These are phyloP conservation scores for Schrenkiella parvula DNA, from an alignment of 345 rosid genomes.

Conservation along the genomic window DNA sequence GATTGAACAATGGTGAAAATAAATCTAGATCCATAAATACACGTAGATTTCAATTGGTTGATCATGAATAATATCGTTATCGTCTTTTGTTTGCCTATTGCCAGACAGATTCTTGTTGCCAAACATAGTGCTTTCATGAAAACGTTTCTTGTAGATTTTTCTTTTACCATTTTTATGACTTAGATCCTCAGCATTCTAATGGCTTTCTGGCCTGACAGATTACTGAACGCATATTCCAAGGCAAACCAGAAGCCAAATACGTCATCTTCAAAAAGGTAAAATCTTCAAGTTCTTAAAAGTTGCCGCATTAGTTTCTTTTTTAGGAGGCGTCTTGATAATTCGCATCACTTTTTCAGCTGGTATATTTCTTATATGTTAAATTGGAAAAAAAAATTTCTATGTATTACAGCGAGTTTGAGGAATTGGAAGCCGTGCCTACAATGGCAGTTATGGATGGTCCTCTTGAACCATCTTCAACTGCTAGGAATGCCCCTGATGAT, in stretches of 20 bases:
- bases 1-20: neutral
- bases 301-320: neutral
- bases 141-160: neutral
- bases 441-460: conserved; percentile 93
- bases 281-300: neutral
- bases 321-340: neutral
- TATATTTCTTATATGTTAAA: neutral
- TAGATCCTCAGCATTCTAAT: neutral
- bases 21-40: neutral
- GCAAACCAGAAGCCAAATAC: conserved; percentile 73
- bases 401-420: conserved; percentile 81
- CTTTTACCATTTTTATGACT: neutral
- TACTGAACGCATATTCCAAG: conserved; percentile 82
- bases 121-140: neutral
- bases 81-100: neutral
- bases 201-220: conserved; percentile 43
- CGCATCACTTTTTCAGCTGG: neutral
- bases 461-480: conserved; percentile 67
- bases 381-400: neutral
- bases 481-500: conserved; percentile 64
- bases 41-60: neutral
- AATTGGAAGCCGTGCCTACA: conserved; percentile 82
- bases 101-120: neutral
- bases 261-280: conserved; percentile 62
- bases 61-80: neutral